Base-by-base conservation (phyloP, 2,329 filamentous ascomycete genomes). In the Curvularia lunata region DNA sequence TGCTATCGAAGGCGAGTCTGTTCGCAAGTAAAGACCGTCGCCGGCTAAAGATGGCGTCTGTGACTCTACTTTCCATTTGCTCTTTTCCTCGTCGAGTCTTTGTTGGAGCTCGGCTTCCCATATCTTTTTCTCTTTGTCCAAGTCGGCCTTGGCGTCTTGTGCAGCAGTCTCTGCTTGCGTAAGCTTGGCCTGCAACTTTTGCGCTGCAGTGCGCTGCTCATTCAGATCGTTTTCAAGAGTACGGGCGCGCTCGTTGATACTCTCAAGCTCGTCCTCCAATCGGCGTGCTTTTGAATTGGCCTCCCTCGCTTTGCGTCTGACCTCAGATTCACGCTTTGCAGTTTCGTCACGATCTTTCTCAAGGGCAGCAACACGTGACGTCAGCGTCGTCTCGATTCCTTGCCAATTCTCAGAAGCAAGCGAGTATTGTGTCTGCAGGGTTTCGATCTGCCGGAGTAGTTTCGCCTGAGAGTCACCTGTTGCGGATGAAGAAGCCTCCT, bases 381-480 rank as follows among this genome's bases (percentile, higher is more conserved):
- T 85, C 30, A 99, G 79, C 2, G 91, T 96, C 9, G 90, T 86
- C 76, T 99, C 94, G 61, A 99, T 96, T 0, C 92, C 91, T 73
- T 97, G 93, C 95, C 96, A 99, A 69, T 99, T 99, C 71, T 96
- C 92, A 66, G 91, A 95, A 1, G 95, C 95, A 53, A 96, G 88
- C 0, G 92, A 88, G 77, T 99, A 97, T 75, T 99, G 96, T 6
- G 91, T 95, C 77, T 99, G 95, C 37, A 99, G 80, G 0, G 91
- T 97, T 79, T 99, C 95, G 52, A 99, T 90, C 77, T 99, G 96
- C 40, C 95, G 88, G 42, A 98, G 82, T 40, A 98, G 82, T 75
- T 97, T 98, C 42, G 91, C 91, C 69, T 96, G 92, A 0, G 90
- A 87, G 71, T 97, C 91, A 13, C 92, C 91, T 5, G 88, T 87